Conservation (phyloP, 1,139 yeast genomes). For the Candida buenavistaensis region DNA sequence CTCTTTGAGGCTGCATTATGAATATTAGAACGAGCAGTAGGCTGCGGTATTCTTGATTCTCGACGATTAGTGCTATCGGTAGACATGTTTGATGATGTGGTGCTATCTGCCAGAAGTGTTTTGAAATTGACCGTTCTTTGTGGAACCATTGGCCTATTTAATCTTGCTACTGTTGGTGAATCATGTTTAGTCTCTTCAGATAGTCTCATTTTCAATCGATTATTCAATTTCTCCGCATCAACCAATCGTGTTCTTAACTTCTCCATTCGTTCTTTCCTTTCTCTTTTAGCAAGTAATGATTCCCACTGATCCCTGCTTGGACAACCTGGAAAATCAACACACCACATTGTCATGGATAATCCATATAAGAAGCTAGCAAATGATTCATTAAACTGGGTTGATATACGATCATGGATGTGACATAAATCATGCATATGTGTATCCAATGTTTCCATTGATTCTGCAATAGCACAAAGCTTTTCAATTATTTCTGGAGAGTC, state of each 20-base stretch:
- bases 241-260: constrained; percentile 23
- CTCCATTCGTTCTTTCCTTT: constrained; percentile 25
- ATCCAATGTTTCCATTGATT: constrained; percentile 51
- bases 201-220: constrained; percentile 25
- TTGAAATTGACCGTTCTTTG: constrained; percentile 3
- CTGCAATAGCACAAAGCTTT: constrained; percentile 46
- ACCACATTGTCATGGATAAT: constrained; percentile 63
- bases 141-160: too few species aligned
- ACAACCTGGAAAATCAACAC: constrained; percentile 55
- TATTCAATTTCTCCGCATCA: constrained; percentile 26
- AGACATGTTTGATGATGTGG: background rate
- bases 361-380: constrained; percentile 65
- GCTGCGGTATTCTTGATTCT: constrained; percentile 18
- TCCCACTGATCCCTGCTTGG: constrained; percentile 41
- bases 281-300: constrained; percentile 26
- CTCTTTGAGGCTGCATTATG: background rate
- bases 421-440: constrained; percentile 47
- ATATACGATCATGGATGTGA: constrained; percentile 50
- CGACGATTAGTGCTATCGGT: constrained; percentile 6
- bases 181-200: constrained; percentile 10
- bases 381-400: constrained; percentile 58
- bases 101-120: constrained; percentile 2
- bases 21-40: constrained; percentile 4
- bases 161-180: too few species aligned
- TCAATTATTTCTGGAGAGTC: constrained; percentile 32